Conservation (phyloP, 129 eudicot species). For the Rutidosis leptorrhynchoides region DNA sequence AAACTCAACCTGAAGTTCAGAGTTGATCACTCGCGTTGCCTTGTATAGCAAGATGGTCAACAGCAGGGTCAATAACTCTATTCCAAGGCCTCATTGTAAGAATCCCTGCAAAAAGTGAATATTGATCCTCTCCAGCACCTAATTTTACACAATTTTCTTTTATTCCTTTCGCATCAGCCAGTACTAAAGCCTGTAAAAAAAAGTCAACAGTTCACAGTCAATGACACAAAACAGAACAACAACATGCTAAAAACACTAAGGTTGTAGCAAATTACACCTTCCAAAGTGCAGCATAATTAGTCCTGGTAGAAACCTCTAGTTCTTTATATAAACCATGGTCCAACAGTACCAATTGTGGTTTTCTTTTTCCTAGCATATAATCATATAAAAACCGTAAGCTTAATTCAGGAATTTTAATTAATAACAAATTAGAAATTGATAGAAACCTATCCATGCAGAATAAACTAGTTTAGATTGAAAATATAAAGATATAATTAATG, state of each 20-base stretch:
- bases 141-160: slow-evolving; percentile 69
- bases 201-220: neutral
- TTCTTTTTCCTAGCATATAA: slow-evolving; percentile 50
- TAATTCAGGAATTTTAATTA: neutral
- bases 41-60: slow-evolving; percentile 79
- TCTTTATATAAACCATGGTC: slow-evolving; percentile 97
- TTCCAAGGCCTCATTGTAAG: slow-evolving; percentile 97
- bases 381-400: neutral
- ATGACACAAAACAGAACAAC: neutral
- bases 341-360: slow-evolving; percentile 80
- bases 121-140: slow-evolving; percentile 95
- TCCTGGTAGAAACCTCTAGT: slow-evolving; percentile 64
- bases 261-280: slow-evolving; percentile 43
- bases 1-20: slow-evolving; percentile 79
- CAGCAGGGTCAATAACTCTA: slow-evolving; percentile 72
- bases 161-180: slow-evolving; percentile 76
- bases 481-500: too few species aligned
- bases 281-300: slow-evolving; percentile 87
- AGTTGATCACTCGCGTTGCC: slow-evolving; percentile 66
- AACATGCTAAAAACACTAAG: neutral
- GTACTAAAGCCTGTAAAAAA: slow-evolving; percentile 66
- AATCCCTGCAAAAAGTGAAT: slow-evolving; percentile 83
- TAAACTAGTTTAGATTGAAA: slow-evolving; percentile 19
- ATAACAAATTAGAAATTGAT: neutral
- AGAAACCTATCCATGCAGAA: slow-evolving; percentile 7